These are phyloP conservation scores for Gynostemma pentaphyllum DNA, from an alignment of 306 rosid genomes.

Conservation along the genomic window DNA sequence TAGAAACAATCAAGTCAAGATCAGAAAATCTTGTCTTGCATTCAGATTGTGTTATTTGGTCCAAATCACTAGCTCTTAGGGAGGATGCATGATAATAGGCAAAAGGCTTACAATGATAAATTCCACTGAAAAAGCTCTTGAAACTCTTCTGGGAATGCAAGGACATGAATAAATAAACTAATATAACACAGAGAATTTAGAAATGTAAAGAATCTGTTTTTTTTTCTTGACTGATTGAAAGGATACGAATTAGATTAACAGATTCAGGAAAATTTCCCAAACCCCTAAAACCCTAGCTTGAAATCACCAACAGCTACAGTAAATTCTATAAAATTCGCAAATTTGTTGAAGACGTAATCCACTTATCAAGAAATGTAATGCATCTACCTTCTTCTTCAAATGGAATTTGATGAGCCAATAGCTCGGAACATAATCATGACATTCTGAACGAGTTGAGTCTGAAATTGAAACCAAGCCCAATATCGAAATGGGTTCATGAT, in stretches of 20 bases:
- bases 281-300: not conserved
- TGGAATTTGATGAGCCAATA: too few relatives aligned
- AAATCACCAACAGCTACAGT: not conserved
- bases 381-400: not conserved
- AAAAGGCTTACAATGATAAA: conserved; percentile 12
- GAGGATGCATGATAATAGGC: conserved; percentile 14
- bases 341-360: not conserved
- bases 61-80: conserved; percentile 16
- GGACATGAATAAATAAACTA: conserved; percentile 5
- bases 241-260: not conserved
- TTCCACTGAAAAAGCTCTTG: not conserved
- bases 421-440: too few relatives aligned
- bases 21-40: conserved; percentile 13
- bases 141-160: not conserved
- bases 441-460: too few relatives aligned
- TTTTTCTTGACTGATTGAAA: not conserved
- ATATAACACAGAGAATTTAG: not conserved
- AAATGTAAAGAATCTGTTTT: not conserved
- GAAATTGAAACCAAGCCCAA: too few relatives aligned
- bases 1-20: conserved; percentile 40
- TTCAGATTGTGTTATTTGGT: conserved; percentile 19
- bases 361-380: not conserved
- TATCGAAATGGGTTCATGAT: too few relatives aligned
- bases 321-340: not conserved
- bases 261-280: not conserved